Conservation (phyloP, 176 grass and related monocot genomes). For the Guadua angustifolia region DNA sequence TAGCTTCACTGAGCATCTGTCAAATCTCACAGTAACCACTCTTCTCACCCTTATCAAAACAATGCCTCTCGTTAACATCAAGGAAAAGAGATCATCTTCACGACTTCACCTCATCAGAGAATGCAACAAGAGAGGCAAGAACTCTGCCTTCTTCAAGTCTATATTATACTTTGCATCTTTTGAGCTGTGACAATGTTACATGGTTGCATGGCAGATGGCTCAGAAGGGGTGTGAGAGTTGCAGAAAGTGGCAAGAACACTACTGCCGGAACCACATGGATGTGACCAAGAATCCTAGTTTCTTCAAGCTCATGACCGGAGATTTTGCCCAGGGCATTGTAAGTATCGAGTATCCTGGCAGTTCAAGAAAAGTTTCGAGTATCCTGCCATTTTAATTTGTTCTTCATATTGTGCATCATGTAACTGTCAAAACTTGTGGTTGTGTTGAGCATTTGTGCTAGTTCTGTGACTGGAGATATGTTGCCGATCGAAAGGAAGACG, state of each 20-base stretch:
- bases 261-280: conserved; percentile 55
- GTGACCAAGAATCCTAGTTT: conserved; percentile 38
- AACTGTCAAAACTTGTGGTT: background rate
- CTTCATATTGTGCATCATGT: background rate
- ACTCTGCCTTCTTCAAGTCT: background rate
- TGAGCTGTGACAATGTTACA: background rate
- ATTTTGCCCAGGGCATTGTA: conserved; percentile 44
- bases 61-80: conserved; percentile 35
- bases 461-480: background rate
- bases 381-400: background rate
- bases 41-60: conserved; percentile 10
- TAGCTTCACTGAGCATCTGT: background rate
- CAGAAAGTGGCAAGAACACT: conserved; percentile 54
- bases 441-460: background rate
- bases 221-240: conserved; percentile 38
- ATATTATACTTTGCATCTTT: background rate
- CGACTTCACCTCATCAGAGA: conserved; percentile 2
- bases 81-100: background rate
- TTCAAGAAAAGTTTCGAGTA: background rate
- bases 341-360: background rate
- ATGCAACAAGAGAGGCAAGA: conserved; percentile 24
- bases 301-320: conserved; percentile 44
- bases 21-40: conserved; percentile 27
- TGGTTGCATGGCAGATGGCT: background rate
- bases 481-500: background rate